phyloP scores from a whole-genome alignment of 257 asterid genomes.

The Solanum peruvianum region DNA sequence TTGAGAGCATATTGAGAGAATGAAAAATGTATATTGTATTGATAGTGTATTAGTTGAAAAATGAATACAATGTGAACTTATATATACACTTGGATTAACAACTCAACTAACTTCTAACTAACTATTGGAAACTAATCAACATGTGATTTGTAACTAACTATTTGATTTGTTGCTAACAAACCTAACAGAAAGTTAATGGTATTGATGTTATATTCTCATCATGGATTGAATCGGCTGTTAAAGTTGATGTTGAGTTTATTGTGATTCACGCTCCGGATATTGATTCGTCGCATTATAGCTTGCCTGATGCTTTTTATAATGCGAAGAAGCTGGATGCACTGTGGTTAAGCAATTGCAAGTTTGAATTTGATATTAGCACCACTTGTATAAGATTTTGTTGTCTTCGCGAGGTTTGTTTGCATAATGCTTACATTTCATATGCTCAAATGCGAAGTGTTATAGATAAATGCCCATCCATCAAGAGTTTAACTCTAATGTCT shows the following conservation, averaged over 20 bases:
- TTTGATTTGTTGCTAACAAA: no score
- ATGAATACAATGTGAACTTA: no score
- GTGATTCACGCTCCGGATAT: not conserved
- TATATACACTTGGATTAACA: no score
- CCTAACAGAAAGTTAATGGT: no score
- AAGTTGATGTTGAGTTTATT: not conserved
- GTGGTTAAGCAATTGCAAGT: not conserved
- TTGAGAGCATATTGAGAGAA: no score
- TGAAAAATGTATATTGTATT: no score
- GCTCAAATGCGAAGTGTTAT: not conserved
- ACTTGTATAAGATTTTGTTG: not conserved
- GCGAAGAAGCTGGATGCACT: not conserved
- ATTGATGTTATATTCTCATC: no score
- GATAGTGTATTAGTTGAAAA: no score
- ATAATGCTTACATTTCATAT: not conserved
- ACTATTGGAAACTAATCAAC: no score
- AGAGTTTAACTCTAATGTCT: not conserved
- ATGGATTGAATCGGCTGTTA: not conserved
- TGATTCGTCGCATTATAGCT: not conserved
- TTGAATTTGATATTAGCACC: not conserved
- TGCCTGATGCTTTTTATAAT: not conserved
- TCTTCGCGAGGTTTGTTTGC: not conserved
- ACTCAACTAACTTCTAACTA: no score
- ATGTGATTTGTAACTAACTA: no score
- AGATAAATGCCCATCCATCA: not conserved